Evolutionary conservation across 202 grass and related monocot species (phyloP).

Genomic region (Brachypodium distachyon): DNA sequence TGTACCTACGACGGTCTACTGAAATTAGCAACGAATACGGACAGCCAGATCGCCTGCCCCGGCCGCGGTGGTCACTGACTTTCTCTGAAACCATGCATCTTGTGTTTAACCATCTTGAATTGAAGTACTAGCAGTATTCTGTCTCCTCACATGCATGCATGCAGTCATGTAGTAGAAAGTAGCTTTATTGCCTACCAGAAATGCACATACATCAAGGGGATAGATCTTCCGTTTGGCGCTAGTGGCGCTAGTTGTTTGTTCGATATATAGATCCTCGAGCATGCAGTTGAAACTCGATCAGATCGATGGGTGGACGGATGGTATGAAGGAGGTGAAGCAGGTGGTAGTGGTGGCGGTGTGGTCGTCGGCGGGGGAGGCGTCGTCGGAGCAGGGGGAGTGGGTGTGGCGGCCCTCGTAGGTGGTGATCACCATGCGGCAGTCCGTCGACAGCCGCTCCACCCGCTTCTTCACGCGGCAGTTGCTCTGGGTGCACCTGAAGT

Average conservation of each 20-base stretch:
- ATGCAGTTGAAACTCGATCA: too few relatives aligned
- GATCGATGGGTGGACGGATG: neutral
- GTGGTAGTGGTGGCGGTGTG: constrained; percentile 36
- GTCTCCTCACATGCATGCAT: neutral
- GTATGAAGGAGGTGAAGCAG: constrained; percentile 51
- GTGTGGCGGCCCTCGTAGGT: constrained; percentile 88
- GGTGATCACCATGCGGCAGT: constrained; percentile 88
- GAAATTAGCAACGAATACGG: neutral
- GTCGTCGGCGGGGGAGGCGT: constrained; percentile 38
- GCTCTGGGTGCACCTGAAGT: constrained; percentile 83
- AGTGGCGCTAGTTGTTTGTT: too few relatives aligned
- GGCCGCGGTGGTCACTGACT: neutral
- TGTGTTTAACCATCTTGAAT: neutral
- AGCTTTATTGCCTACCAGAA: neutral
- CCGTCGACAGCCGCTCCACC: constrained; percentile 76
- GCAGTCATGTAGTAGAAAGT: neutral
- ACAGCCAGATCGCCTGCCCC: neutral
- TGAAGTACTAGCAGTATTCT: too few relatives aligned
- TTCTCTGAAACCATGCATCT: too few relatives aligned
- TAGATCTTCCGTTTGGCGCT: neutral
- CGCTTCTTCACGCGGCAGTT: constrained; percentile 92
- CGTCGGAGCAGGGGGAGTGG: constrained; percentile 60
- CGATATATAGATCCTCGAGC: too few relatives aligned
- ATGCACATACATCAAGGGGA: neutral
- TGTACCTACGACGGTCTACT: neutral